A percentile compares a stretch with the other conserved stretches of the same genome.
phyloP scores from a whole-genome alignment of 768 basidiomycete species.

The Mycena venus region DNA sequence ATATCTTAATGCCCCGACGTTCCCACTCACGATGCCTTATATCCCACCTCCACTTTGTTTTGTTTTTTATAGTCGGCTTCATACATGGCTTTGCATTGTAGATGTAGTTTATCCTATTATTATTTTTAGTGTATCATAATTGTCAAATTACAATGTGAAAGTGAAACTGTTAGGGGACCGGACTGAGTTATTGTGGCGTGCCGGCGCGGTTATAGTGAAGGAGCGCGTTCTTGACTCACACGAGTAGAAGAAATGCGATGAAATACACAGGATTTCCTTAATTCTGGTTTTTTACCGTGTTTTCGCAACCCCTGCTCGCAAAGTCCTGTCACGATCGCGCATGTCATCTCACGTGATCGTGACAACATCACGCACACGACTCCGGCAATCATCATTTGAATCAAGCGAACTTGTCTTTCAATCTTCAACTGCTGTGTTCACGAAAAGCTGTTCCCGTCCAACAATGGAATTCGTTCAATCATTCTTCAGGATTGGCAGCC shows the following conservation, averaged over 20 bases:
- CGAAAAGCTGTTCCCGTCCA: neutral
- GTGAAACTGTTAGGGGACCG: neutral
- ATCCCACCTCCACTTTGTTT: constrained; percentile 37
- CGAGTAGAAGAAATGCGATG: too few species aligned
- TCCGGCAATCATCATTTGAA: constrained; percentile 2
- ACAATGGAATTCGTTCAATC: neutral
- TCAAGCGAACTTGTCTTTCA: too few species aligned
- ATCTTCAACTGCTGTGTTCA: neutral
- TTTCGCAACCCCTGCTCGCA: too few species aligned
- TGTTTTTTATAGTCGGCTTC: constrained; percentile 18
- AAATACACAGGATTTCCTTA: too few species aligned
- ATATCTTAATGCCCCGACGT: neutral
- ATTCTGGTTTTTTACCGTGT: too few species aligned
- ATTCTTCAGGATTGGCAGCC: too few species aligned
- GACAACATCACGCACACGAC: neutral
- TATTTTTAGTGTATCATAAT: constrained; percentile 21
- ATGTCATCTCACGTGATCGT: constrained; percentile 1
- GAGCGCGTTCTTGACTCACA: too few species aligned
- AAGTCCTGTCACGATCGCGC: constrained; percentile 5
- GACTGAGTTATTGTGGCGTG: too few species aligned
- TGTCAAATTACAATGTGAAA: neutral
- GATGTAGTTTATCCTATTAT: constrained; percentile 16
- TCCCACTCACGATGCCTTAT: constrained; percentile 30
- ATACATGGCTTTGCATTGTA: neutral
- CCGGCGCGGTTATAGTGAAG: too few species aligned